Evolutionary conservation across 1,284 basidiomycete genomes (phyloP), one percentile per base, ranked within the genome.

Genomic region (Apiotrichum sp.): DNA sequence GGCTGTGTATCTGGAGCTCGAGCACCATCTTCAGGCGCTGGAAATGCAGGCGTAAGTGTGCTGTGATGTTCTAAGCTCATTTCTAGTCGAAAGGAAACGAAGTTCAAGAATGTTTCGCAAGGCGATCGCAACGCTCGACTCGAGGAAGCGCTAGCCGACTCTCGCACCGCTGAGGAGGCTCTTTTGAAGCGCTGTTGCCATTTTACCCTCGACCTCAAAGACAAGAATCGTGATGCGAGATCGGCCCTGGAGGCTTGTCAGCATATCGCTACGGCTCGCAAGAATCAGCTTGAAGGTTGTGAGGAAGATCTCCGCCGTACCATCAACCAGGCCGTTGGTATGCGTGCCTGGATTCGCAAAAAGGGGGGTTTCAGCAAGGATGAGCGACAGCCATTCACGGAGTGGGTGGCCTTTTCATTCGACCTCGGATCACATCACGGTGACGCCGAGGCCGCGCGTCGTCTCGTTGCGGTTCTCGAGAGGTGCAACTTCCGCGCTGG

Each of bases 1-100:
- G 10, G 93, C 93, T 0, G 91, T 96, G 59, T 97, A 97, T 71
- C 80, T 96, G 39, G 93, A 97, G 72, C 82, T 97, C n/a, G 92
- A 95, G 67, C 93, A 97, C 66, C 89, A 95, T 68, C 79, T 97
- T 32, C 87, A 88, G 50, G 72, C 72, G 8, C 56, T 73, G 38
- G 72, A 73, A 33, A 72, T 73, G 72, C 72, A 72, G 55, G 67
- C 70, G 71, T 72, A 51, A 63, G 71, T 68, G 9, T 9, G 36
- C 3, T 38, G 36, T 9, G 13, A 9, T 38, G 36, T 38, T 38
- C 36, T 38, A 38, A 2, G 36, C 36, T 38, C 8, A 38, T 13
- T 22, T 38, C 11, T 71, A 84, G 86, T 36, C 83, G 84, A 39
- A 88, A 84, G 80, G 91, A 93, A 77, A 88, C 85, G 8, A 88